Evolutionary conservation across 345 rosid genomes (phyloP).

Genomic region (Murraya koenigii): DNA sequence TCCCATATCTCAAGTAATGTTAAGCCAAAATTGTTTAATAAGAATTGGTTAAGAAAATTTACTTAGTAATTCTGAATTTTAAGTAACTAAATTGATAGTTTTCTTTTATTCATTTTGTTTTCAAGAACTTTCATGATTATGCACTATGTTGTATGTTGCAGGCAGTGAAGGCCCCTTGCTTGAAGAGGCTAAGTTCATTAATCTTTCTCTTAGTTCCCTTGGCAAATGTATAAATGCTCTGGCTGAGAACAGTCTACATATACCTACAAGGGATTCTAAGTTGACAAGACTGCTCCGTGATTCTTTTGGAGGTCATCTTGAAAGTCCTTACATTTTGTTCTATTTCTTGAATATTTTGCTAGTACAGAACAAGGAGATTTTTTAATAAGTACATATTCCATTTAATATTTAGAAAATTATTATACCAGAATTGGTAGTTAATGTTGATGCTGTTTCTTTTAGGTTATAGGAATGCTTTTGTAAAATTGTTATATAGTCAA

Average conservation of each 20-base stretch:
- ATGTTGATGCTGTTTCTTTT: neutral
- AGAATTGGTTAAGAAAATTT: neutral
- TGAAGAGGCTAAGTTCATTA: slow-evolving; percentile 94
- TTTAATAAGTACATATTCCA: neutral
- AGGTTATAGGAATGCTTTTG: neutral
- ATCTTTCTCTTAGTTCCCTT: slow-evolving; percentile 86
- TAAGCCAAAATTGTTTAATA: neutral
- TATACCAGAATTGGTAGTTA: neutral
- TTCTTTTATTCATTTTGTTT: neutral
- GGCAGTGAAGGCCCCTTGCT: slow-evolving; percentile 87
- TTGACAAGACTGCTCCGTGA: slow-evolving; percentile 93
- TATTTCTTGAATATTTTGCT: neutral
- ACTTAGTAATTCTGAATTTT: neutral
- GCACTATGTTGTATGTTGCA: slow-evolving; percentile 26
- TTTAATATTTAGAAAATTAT: neutral
- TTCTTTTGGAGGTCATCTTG: slow-evolving; percentile 79
- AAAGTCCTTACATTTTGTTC: slow-evolving; percentile 1
- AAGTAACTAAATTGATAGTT: slow-evolving; percentile 5
- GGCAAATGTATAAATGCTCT: slow-evolving; percentile 96
- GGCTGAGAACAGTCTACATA: slow-evolving; percentile 90
- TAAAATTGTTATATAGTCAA: neutral
- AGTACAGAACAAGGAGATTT: neutral
- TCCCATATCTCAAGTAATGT: neutral
- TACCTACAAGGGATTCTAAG: slow-evolving; percentile 94
- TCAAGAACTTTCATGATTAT: slow-evolving; percentile 8